A percentile compares a stretch with the other conserved stretches of the same genome.
phyloP scores from a whole-genome alignment of 164 flowering plant genomes.

The Platanus orientalis region DNA sequence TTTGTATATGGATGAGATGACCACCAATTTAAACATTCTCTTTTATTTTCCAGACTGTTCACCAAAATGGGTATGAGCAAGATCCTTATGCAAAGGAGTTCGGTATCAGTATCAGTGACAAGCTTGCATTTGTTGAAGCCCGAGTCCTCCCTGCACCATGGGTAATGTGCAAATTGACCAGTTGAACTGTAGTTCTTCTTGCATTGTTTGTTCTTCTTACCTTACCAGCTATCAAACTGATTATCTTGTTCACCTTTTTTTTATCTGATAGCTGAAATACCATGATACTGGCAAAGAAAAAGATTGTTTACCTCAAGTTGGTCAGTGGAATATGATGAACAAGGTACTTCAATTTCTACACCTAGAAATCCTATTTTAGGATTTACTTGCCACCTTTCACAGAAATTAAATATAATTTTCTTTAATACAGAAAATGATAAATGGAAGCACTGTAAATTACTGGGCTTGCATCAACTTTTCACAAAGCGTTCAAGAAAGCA shows the following conservation, averaged over 20 bases:
- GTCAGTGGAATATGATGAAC: constrained; percentile 79
- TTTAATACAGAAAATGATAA: constrained; percentile 48
- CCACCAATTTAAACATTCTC: not conserved
- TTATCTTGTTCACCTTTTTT: not conserved
- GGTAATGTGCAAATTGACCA: constrained; percentile 30
- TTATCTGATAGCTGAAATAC: constrained; percentile 45
- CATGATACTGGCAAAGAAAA: constrained; percentile 63
- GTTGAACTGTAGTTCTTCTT: not conserved
- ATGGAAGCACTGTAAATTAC: constrained; percentile 51
- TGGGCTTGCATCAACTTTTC: constrained; percentile 74
- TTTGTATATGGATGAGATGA: not conserved
- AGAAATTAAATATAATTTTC: not conserved
- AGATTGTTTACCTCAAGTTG: constrained; percentile 56
- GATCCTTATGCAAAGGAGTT: constrained; percentile 63
- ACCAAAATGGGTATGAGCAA: constrained; percentile 44
- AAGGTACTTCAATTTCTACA: constrained; percentile 33
- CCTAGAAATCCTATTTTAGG: too few relatives aligned
- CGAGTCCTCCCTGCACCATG: constrained; percentile 74
- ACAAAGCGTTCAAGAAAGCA: constrained; percentile 46
- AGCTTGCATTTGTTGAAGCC: constrained; percentile 56
- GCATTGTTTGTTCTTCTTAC: not conserved
- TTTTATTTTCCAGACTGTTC: constrained; percentile 38
- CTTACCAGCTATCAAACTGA: not conserved
- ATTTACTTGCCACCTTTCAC: not conserved
- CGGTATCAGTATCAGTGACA: constrained; percentile 45